phyloP scores from a whole-genome alignment of 352 stramenopile genomes.

The Pythium dissotocum region DNA sequence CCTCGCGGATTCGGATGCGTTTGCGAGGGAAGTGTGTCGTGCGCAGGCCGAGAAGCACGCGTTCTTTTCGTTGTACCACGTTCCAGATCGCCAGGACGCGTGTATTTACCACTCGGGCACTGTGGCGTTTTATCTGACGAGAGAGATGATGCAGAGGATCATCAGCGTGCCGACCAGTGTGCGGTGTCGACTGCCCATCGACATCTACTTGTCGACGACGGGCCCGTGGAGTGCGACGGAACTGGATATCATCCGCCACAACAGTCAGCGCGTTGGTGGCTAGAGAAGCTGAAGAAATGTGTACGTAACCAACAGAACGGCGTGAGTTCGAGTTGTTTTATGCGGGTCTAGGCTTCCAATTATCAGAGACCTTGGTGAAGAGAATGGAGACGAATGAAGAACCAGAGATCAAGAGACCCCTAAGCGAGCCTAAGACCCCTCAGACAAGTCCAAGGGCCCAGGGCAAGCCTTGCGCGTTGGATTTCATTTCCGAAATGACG shows the following conservation, averaged over 20 bases:
- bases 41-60: slow-evolving; percentile 4
- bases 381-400: not conserved
- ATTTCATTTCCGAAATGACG: not conserved
- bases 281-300: not conserved
- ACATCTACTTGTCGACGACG: slow-evolving; percentile 11
- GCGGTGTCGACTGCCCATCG: slow-evolving; percentile 16
- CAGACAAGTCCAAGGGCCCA: no score
- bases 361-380: not conserved
- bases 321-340: not conserved
- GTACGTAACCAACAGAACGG: not conserved
- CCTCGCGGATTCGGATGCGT: not conserved
- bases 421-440: no score
- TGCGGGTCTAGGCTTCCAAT: not conserved
- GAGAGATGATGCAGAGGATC: slow-evolving; percentile 8
- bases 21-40: slow-evolving; percentile 9
- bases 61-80: slow-evolving; percentile 17
- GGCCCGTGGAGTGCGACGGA: slow-evolving; percentile 15
- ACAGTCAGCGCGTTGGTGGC: slow-evolving; percentile 2
- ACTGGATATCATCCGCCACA: slow-evolving; percentile 8
- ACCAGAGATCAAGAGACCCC: not conserved
- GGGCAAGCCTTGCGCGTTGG: not conserved
- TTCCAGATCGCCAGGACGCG: not conserved
- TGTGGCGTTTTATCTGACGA: slow-evolving; percentile 14
- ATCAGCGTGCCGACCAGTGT: not conserved
- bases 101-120: slow-evolving; percentile 20